A percentile compares a stretch with the other conserved stretches of the same genome.
Evolutionary conservation across 1,284 basidiomycete genomes (phyloP).

Genomic region (Pseudozyma pruni): DNA sequence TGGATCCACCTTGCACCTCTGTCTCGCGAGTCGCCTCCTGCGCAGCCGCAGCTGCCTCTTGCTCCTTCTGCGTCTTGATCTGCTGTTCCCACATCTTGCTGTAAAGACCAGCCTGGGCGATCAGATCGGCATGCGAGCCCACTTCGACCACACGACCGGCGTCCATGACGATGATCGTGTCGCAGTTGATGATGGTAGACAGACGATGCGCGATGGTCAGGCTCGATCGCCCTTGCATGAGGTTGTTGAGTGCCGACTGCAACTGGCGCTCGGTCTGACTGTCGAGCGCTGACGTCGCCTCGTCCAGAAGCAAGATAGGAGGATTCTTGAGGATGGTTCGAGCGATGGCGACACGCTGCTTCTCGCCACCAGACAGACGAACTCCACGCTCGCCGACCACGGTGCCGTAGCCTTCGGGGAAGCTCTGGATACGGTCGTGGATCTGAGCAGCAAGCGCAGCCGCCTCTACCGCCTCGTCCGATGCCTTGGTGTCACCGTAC

Average conservation of each 20-base stretch:
- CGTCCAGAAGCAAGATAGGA: slow-evolving; percentile 82
- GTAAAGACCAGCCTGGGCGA: slow-evolving; percentile 55
- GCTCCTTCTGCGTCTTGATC: slow-evolving; percentile 66
- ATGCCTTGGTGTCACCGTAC: slow-evolving; percentile 60
- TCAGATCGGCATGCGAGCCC: slow-evolving; percentile 63
- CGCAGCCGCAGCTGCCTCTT: slow-evolving; percentile 51
- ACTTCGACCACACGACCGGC: slow-evolving; percentile 56
- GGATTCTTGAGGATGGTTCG: slow-evolving; percentile 86
- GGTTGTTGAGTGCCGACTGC: slow-evolving; percentile 60
- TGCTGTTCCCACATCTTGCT: slow-evolving; percentile 64
- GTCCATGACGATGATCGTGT: slow-evolving; percentile 62
- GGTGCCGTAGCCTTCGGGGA: slow-evolving; percentile 82
- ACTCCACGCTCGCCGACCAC: slow-evolving; percentile 84
- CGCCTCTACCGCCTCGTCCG: slow-evolving; percentile 58
- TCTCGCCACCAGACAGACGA: slow-evolving; percentile 75
- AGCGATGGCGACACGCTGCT: slow-evolving; percentile 86
- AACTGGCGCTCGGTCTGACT: slow-evolving; percentile 63
- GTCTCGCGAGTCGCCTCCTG: slow-evolving; percentile 14
- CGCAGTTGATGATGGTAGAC: slow-evolving; percentile 66
- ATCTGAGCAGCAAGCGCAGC: slow-evolving; percentile 65
- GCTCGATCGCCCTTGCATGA: slow-evolving; percentile 65
- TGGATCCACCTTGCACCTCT: slow-evolving; percentile 9
- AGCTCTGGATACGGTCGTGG: slow-evolving; percentile 69
- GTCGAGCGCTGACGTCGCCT: slow-evolving; percentile 75
- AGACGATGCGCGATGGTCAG: slow-evolving; percentile 67